phyloP scores from a whole-genome alignment of 208 protist species.

The Porcisia hertigi region DNA sequence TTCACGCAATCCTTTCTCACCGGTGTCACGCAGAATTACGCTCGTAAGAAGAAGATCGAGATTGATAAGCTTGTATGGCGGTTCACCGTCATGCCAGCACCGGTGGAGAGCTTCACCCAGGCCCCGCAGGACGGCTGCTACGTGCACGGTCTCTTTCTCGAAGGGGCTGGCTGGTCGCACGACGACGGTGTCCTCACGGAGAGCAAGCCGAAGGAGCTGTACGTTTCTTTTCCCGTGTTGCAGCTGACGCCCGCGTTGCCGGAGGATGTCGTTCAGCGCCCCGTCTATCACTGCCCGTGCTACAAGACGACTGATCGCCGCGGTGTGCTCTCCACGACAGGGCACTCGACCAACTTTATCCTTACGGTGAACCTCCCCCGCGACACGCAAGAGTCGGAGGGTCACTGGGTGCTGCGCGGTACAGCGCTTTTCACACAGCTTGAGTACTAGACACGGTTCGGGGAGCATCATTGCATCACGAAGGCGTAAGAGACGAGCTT shows the following conservation, averaged over 20 bases:
- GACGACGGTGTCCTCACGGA: slow-evolving; percentile 77
- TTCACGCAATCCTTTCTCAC: slow-evolving; percentile 98
- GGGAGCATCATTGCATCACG: no score
- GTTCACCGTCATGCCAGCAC: slow-evolving; percentile 84
- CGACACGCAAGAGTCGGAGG: slow-evolving; percentile 53
- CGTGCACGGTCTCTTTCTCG: slow-evolving; percentile 90
- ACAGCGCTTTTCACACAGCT: slow-evolving; percentile 91
- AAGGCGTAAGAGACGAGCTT: background rate
- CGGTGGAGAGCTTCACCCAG: slow-evolving; percentile 25
- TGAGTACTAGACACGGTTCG: slow-evolving; percentile 52
- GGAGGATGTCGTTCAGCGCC: slow-evolving; percentile 50
- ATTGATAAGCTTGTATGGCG: slow-evolving; percentile 97
- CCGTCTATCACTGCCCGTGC: slow-evolving; percentile 92
- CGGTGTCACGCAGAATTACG: slow-evolving; percentile 96
- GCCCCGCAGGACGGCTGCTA: slow-evolving; percentile 88
- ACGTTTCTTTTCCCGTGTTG: slow-evolving; percentile 87
- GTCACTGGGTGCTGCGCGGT: slow-evolving; percentile 93
- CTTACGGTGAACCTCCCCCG: slow-evolving; percentile 89
- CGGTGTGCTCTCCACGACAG: slow-evolving; percentile 96
- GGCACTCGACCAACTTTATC: slow-evolving; percentile 98
- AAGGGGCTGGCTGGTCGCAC: slow-evolving; percentile 83
- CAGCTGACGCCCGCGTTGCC: slow-evolving; percentile 56
- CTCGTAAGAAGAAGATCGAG: slow-evolving; percentile 94
- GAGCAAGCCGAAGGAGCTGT: slow-evolving; percentile 92
- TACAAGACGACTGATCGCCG: slow-evolving; percentile 95